A percentile compares a stretch with the other conserved stretches of the same genome.
Evolutionary conservation across 2,329 filamentous ascomycete genomes (phyloP).

Genomic region (Cladosporium oxysporum): DNA sequence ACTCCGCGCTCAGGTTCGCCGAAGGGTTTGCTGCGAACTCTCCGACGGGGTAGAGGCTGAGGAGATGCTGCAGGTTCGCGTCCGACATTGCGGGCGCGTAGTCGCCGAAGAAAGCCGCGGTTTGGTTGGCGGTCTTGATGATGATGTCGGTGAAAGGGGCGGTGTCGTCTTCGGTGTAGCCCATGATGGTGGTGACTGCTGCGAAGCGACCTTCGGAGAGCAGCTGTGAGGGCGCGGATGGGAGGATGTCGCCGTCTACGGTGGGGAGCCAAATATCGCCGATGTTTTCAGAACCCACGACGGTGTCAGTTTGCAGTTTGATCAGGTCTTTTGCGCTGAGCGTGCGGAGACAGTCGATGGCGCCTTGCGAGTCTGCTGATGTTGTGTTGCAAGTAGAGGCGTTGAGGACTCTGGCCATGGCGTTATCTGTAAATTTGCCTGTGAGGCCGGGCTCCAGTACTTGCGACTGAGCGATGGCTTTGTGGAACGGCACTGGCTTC

Average conservation of each 20-base stretch:
- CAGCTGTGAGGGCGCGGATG: conserved; percentile 44
- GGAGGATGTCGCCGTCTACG: conserved; percentile 53
- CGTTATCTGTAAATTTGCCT: conserved; percentile 50
- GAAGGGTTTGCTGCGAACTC: conserved; percentile 47
- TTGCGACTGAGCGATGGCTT: conserved; percentile 51
- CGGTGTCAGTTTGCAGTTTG: conserved; percentile 47
- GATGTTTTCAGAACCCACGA: conserved; percentile 37
- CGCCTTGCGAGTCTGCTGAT: conserved; percentile 42
- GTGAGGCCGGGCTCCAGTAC: conserved; percentile 53
- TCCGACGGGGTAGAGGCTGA: conserved; percentile 38
- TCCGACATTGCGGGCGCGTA: conserved; percentile 44
- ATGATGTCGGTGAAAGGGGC: conserved; percentile 39
- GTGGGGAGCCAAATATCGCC: conserved; percentile 56
- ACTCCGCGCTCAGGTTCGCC: conserved; percentile 47
- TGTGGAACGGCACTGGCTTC: conserved; percentile 49
- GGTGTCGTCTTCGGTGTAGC: conserved; percentile 49
- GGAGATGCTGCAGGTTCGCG: conserved; percentile 30
- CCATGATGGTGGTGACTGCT: conserved; percentile 43
- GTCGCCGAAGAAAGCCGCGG: conserved; percentile 41
- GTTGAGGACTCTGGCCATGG: conserved; percentile 47
- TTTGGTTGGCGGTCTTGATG: conserved; percentile 37
- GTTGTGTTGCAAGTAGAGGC: conserved; percentile 48
- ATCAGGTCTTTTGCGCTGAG: conserved; percentile 48
- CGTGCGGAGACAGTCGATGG: conserved; percentile 50
- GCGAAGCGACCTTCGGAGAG: conserved; percentile 42